These are phyloP conservation scores for Solanum lycopersicoides DNA, from an alignment of 257 asterid species.

Conservation along the genomic window DNA sequence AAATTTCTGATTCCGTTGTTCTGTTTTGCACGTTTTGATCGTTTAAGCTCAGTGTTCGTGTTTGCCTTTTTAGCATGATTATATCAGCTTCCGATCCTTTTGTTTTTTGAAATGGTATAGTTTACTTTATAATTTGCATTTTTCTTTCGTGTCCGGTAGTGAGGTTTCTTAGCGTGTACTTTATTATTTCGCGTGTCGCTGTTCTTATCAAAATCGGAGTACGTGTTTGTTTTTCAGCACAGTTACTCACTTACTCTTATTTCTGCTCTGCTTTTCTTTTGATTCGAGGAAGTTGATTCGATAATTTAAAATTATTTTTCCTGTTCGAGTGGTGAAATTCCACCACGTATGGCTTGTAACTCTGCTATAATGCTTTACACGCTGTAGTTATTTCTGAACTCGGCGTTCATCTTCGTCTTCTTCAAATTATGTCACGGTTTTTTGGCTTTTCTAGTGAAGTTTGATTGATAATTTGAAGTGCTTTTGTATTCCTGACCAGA, in stretches of 20 bases:
- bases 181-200: background rate
- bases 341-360: background rate
- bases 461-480: background rate
- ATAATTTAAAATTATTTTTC: background rate
- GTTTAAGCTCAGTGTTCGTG: background rate
- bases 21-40: background rate
- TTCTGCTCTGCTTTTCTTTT: background rate
- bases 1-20: background rate
- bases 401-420: background rate
- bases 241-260: background rate
- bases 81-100: background rate
- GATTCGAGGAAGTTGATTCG: background rate
- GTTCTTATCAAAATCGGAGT: background rate
- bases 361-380: background rate
- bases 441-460: background rate
- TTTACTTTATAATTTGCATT: background rate
- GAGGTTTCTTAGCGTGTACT: background rate
- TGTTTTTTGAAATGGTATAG: background rate
- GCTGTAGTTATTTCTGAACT: background rate
- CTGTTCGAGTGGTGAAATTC: background rate
- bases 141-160: background rate
- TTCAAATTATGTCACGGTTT: background rate
- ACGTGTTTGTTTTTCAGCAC: background rate
- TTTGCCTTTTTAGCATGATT: background rate
- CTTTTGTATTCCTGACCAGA: background rate